A percentile compares a stretch with the other conserved stretches of the same genome.
These are phyloP conservation scores for Diospyros kaki DNA, from an alignment of 148 eudicot genomes.

Conservation along the genomic window DNA sequence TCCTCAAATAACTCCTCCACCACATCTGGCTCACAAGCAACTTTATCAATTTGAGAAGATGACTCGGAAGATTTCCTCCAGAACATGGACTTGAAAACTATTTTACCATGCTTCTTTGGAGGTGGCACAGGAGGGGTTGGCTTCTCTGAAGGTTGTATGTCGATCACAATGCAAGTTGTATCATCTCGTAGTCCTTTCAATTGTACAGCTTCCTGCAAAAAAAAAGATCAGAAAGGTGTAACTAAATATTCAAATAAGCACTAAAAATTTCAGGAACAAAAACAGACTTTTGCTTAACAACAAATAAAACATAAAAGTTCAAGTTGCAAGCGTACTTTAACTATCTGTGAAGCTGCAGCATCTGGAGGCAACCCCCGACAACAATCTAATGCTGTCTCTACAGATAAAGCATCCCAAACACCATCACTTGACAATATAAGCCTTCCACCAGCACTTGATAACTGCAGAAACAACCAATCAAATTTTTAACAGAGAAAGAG, in stretches of 20 bases:
- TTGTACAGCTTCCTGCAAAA: conserved; percentile 78
- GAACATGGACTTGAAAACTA: conserved; percentile 79
- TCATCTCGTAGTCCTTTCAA: conserved; percentile 90
- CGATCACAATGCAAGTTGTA: conserved; percentile 93
- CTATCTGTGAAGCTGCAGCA: conserved; percentile 84
- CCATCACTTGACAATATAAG: conserved; percentile 88
- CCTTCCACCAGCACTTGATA: conserved; percentile 84
- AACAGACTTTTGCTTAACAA: background rate
- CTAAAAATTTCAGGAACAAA: background rate
- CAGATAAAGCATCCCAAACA: conserved; percentile 96
- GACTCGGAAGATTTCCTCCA: conserved; percentile 63
- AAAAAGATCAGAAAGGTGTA: background rate
- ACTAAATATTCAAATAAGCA: background rate
- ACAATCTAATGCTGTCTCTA: conserved; percentile 78
- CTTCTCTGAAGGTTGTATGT: conserved; percentile 67
- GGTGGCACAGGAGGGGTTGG: conserved; percentile 53
- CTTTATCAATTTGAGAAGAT: conserved; percentile 47
- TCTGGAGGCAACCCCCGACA: conserved; percentile 82
- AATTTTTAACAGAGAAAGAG: background rate
- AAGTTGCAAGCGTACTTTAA: conserved; percentile 54
- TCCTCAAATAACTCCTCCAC: conserved; percentile 92
- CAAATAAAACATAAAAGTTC: background rate
- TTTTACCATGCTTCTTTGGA: conserved; percentile 71
- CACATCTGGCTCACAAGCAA: conserved; percentile 57
- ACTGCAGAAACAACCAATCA: conserved; percentile 39